phyloP scores from a whole-genome alignment of 805 yeast genomes.

The Kodamaea laetipori region DNA sequence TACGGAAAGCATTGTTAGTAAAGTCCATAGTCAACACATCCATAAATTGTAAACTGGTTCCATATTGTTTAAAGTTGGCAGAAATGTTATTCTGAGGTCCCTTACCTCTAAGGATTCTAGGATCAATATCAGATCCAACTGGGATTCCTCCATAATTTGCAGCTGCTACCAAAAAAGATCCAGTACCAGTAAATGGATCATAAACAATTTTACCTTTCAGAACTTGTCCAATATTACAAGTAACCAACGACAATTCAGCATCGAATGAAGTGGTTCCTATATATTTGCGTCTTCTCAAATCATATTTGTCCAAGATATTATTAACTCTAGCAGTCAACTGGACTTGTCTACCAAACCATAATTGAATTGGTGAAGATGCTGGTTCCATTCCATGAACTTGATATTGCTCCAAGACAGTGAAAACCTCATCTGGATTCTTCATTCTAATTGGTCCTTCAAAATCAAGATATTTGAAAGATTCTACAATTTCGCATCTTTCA shows the following conservation, averaged over 20 bases:
- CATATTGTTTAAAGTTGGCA: conserved; percentile 76
- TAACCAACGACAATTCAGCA: conserved; percentile 84
- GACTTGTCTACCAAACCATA: conserved; percentile 79
- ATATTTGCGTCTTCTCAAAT: conserved; percentile 77
- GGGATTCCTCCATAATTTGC: conserved; percentile 80
- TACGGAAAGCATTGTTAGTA: conserved; percentile 82
- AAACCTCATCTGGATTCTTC: conserved; percentile 73
- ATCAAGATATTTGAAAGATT: conserved; percentile 67
- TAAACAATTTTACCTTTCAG: conserved; percentile 65
- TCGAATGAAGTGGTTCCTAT: conserved; percentile 98
- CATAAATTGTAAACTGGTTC: conserved; percentile 55
- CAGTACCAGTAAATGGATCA: conserved; percentile 97
- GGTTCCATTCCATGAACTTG: conserved; percentile 47
- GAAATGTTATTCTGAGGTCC: conserved; percentile 51
- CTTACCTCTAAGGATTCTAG: conserved; percentile 74
- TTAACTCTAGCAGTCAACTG: conserved; percentile 60
- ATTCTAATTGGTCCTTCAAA: conserved; percentile 77
- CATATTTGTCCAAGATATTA: conserved; percentile 73
- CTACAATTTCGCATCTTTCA: conserved; percentile 63
- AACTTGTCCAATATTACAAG: conserved; percentile 85
- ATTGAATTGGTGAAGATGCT: conserved; percentile 50
- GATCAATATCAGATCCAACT: conserved; percentile 90
- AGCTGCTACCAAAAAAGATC: conserved; percentile 88
- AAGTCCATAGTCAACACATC: conserved; percentile 93
- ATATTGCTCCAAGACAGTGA: conserved; percentile 77